Evolutionary conservation across 75 land plant genomes (phyloP), one percentile per base, ranked within the genome.

Genomic region (Gnetum montanum): DNA sequence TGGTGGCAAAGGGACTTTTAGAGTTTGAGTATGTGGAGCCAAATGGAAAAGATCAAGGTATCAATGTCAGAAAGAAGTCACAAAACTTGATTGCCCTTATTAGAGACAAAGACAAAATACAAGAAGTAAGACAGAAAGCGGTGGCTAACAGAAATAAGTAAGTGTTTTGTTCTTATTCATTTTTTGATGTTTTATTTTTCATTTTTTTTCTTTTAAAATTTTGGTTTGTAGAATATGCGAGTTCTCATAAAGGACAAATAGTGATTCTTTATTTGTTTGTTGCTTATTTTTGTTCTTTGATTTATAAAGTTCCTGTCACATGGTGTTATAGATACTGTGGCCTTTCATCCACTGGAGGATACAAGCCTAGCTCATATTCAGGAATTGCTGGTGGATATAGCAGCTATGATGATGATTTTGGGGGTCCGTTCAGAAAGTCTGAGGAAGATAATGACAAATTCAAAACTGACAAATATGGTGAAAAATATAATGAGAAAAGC

Each of bases 61-160:
- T 66, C 59, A 88, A 83, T 72, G 93, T 88, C 23, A 66, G 93
- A 58, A 88, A 62, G 64, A 88, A 88, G 68, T 79, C 78, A 62
- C 81, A 84, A 46, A 64, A 58, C 24, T 70, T 88, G 35, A 63
- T 77, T 13, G 41, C 53, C 28, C 72, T 88, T 26, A 59, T 84
- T 57, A 78, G 68, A 51, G 76, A 88, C 47, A 88, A 78, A 56
- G 94, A 88, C 12, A 80, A 70, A 62, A 88, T 88, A 49, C 58
- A 66, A 49, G 85, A 81, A 66, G 79, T 68, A 8, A 68, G 94
- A 45, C 63, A 88, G 40, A 88, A 88, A 63, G 94, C 94, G 49
- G 71, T 75, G 55, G 58, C 77, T 19, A 88, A 84, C 63, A 74
- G 80, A 53, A 89, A 88, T 43, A 88, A 88, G 89, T 88, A 66